Evolutionary conservation across 1,139 yeast species (phyloP).

Genomic region (Suhomyces bolitotheri): DNA sequence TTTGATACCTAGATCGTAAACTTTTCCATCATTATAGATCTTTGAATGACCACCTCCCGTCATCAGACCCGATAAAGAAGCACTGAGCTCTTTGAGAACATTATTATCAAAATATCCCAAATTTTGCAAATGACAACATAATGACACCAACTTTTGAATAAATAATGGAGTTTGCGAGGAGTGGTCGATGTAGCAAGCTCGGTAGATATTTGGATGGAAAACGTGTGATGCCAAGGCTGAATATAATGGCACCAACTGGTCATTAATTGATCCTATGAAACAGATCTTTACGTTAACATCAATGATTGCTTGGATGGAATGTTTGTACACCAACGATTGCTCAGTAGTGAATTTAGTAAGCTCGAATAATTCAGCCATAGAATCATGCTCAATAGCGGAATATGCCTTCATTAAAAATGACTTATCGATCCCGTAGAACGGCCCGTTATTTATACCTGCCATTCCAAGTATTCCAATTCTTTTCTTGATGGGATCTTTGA

Average conservation of each 20-base stretch:
- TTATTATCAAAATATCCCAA: slow-evolving; percentile 73
- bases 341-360: slow-evolving; percentile 73
- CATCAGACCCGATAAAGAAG: slow-evolving; percentile 81
- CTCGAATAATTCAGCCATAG: slow-evolving; percentile 81
- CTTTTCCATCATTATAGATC: slow-evolving; percentile 81
- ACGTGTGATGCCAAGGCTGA: slow-evolving; percentile 83
- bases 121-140: slow-evolving; percentile 56
- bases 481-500: slow-evolving; percentile 49
- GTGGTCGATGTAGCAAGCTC: slow-evolving; percentile 87
- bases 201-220: slow-evolving; percentile 83
- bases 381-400: slow-evolving; percentile 85
- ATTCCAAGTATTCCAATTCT: slow-evolving; percentile 77
- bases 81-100: slow-evolving; percentile 77
- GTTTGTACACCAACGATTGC: slow-evolving; percentile 70
- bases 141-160: slow-evolving; percentile 45
- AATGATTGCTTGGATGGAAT: slow-evolving; percentile 64
- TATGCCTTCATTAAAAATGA: slow-evolving; percentile 82
- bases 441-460: slow-evolving; percentile 96
- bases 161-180: slow-evolving; percentile 48
- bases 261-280: slow-evolving; percentile 85
- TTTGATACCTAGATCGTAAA: slow-evolving; percentile 76
- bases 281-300: slow-evolving; percentile 73
- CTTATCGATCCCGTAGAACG: slow-evolving; percentile 87
- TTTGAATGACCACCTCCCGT: slow-evolving; percentile 96
- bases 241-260: slow-evolving; percentile 88